Evolutionary conservation across 2,329 filamentous ascomycete species (phyloP).

Genomic region (Trichoderma sp.): DNA sequence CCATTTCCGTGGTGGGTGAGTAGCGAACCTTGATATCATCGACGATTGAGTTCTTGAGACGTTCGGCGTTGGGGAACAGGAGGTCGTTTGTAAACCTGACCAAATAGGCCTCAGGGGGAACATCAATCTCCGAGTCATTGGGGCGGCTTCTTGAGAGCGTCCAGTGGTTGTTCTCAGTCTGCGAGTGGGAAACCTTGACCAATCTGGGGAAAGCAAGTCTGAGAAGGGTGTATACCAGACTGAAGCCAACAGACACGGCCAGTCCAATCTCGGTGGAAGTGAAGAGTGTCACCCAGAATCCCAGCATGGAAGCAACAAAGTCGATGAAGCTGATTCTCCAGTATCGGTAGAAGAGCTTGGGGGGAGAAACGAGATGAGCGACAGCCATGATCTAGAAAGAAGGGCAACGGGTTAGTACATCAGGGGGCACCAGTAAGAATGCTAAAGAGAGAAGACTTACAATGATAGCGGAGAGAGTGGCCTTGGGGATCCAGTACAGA

Average conservation of each 20-base stretch:
- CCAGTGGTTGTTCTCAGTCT: constrained; percentile 30
- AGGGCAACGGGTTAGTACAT: neutral
- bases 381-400: constrained; percentile 54
- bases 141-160: constrained; percentile 25
- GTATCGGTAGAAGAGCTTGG: constrained; percentile 58
- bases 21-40: constrained; percentile 45
- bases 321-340: constrained; percentile 64
- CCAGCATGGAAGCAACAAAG: constrained; percentile 60
- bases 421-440: neutral
- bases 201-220: constrained; percentile 53
- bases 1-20: constrained; percentile 41
- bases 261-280: constrained; percentile 59
- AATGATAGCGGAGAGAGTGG: constrained; percentile 62
- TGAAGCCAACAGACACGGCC: constrained; percentile 58
- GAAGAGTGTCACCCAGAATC: constrained; percentile 63
- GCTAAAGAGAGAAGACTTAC: constrained; percentile 31
- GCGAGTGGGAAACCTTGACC: constrained; percentile 31
- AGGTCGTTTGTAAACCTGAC: constrained; percentile 56
- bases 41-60: constrained; percentile 46
- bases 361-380: constrained; percentile 57
- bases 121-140: constrained; percentile 24
- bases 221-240: constrained; percentile 57
- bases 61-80: constrained; percentile 60
- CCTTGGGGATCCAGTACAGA: constrained; percentile 66
- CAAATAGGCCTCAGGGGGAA: constrained; percentile 50